Evolutionary conservation across 768 basidiomycete species (phyloP).

Genomic region (Xerocomellus intermedius): DNA sequence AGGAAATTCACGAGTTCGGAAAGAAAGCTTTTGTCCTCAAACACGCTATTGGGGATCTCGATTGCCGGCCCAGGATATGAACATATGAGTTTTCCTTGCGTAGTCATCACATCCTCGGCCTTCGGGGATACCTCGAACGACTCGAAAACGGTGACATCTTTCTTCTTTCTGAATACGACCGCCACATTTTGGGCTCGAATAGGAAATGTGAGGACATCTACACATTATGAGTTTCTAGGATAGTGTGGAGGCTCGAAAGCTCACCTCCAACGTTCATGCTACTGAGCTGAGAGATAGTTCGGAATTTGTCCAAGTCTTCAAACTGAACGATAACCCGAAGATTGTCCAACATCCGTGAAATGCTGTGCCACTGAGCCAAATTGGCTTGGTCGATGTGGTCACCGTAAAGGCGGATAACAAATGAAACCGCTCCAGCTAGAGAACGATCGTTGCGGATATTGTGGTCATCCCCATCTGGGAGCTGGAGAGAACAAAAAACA

Average conservation of each 20-base stretch:
- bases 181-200: conserved; percentile 50
- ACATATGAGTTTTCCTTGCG: conserved; percentile 43
- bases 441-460: conserved; percentile 24
- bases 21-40: conserved; percentile 31
- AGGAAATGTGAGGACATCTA: conserved; percentile 39
- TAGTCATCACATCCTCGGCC: conserved; percentile 34
- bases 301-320: conserved; percentile 1
- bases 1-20: conserved; percentile 40
- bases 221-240: background rate
- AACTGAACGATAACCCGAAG: conserved; percentile 7
- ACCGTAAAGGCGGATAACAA: conserved; percentile 22
- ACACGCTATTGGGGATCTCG: conserved; percentile 29
- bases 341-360: conserved; percentile 33
- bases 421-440: conserved; percentile 22
- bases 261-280: conserved; percentile 22
- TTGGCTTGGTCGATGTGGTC: background rate
- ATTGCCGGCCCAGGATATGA: conserved; percentile 48
- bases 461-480: conserved; percentile 39
- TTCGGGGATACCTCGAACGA: conserved; percentile 46
- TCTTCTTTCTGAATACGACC: conserved; percentile 37
- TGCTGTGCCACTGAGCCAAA: conserved; percentile 28
- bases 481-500: conserved; percentile 41
- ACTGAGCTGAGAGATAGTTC: conserved; percentile 15
- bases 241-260: background rate
- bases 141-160: conserved; percentile 38